Conservation (phyloP, 2,329 filamentous ascomycete species). For the Aspergillus ruber region DNA sequence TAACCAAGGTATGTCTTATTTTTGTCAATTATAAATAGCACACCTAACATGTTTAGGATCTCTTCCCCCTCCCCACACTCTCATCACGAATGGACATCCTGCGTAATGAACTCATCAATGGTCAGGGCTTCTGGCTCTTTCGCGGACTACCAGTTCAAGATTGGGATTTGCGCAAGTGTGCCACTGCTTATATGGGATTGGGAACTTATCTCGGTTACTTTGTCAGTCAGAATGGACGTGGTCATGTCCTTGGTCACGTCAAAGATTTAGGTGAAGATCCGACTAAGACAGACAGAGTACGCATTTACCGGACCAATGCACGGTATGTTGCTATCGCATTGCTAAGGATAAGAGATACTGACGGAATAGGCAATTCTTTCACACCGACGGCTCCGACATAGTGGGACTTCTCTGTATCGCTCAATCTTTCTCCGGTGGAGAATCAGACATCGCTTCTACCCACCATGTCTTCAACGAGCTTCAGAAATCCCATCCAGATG, state of each 20-base stretch:
- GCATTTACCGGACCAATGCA: constrained; percentile 85
- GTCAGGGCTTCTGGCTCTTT: constrained; percentile 85
- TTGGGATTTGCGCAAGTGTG: constrained; percentile 75
- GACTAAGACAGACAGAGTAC: constrained; percentile 73
- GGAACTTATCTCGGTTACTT: constrained; percentile 83
- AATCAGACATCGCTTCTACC: constrained; percentile 74
- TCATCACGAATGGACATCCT: constrained; percentile 49
- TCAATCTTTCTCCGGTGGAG: constrained; percentile 65
- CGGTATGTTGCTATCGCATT: constrained; percentile 76
- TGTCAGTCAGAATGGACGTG: constrained; percentile 75
- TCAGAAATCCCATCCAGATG: constrained; percentile 67
- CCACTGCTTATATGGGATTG: constrained; percentile 81
- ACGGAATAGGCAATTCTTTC: no score
- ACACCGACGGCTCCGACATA: no score
- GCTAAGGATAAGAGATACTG: constrained; percentile 45
- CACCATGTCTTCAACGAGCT: constrained; percentile 79
- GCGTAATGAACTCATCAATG: constrained; percentile 64
- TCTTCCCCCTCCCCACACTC: constrained; percentile 57
- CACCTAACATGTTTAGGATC: constrained; percentile 32
- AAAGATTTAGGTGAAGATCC: constrained; percentile 82
- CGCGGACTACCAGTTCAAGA: constrained; percentile 70
- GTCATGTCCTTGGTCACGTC: constrained; percentile 82
- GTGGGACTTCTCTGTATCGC: no score
- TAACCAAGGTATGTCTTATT: constrained; percentile 46
- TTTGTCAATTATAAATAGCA: not conserved